Conservation (phyloP, 768 basidiomycete genomes). For the Kondoa subrosea region DNA sequence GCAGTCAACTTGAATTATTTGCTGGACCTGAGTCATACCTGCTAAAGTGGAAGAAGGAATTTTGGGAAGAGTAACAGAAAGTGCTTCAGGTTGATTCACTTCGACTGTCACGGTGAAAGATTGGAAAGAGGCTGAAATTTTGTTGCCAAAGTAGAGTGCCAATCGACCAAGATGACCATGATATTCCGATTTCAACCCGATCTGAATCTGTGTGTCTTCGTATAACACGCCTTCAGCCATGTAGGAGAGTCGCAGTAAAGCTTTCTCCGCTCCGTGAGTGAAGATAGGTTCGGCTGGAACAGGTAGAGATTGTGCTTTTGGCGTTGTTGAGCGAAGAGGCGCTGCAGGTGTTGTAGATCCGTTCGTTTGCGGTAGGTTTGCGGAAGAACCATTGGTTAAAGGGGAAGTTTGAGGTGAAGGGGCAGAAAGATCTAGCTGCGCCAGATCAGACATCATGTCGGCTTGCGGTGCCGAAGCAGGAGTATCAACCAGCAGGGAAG, state of each 20-base stretch:
- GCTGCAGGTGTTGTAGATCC: slow-evolving; percentile 3
- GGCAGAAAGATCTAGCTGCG: slow-evolving; percentile 6
- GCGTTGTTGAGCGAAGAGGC: slow-evolving; percentile 9
- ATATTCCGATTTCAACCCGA: slow-evolving; percentile 90
- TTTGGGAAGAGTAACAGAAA: slow-evolving; percentile 73
- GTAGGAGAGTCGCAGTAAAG: slow-evolving; percentile 42
- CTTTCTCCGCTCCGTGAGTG: slow-evolving; percentile 26
- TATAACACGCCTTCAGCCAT: slow-evolving; percentile 73
- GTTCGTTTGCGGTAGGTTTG: background rate
- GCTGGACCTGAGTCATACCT: slow-evolving; percentile 74
- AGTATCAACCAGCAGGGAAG: background rate
- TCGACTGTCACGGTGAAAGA: slow-evolving; percentile 70
- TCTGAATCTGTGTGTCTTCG: slow-evolving; percentile 86
- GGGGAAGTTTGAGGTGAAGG: slow-evolving; percentile 20
- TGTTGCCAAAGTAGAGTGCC: slow-evolving; percentile 92
- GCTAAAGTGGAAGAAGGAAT: slow-evolving; percentile 68
- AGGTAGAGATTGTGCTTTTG: slow-evolving; percentile 9
- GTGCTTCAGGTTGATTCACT: slow-evolving; percentile 52
- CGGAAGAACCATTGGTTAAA: background rate
- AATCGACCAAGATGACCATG: slow-evolving; percentile 86
- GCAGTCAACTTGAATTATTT: slow-evolving; percentile 85
- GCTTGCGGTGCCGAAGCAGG: background rate
- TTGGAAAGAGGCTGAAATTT: slow-evolving; percentile 68
- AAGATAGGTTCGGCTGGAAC: slow-evolving; percentile 11
- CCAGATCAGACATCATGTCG: slow-evolving; percentile 2